phyloP scores from a whole-genome alignment of 352 stramenopile species.

The Pythium aristosporum region DNA sequence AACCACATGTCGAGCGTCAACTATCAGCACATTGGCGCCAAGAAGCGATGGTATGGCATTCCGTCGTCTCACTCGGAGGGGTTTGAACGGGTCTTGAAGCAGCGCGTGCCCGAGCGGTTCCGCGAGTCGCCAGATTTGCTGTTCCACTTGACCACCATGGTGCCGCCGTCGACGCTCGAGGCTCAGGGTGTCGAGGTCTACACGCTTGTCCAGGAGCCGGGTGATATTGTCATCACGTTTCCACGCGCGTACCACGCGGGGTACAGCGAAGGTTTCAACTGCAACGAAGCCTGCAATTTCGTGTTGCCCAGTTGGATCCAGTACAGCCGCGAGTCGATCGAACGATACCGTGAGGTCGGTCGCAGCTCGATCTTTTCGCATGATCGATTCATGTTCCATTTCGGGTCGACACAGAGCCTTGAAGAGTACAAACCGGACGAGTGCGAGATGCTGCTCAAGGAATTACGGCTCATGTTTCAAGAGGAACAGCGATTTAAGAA shows the following conservation, averaged over 20 bases:
- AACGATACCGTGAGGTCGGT: constrained; percentile 63
- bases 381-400: constrained; percentile 81
- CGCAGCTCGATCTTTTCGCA: constrained; percentile 80
- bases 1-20: constrained; percentile 99
- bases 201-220: constrained; percentile 78
- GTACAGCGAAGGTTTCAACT: constrained; percentile 96
- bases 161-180: constrained; percentile 51
- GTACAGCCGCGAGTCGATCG: constrained; percentile 64
- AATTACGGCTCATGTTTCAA: constrained; percentile 67
- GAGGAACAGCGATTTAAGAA: constrained; percentile 70
- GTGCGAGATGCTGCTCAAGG: constrained; percentile 65
- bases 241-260: constrained; percentile 96
- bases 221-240: constrained; percentile 98
- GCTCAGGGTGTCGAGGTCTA: constrained; percentile 55
- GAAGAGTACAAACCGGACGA: constrained; percentile 58
- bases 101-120: constrained; percentile 62
- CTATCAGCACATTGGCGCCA: constrained; percentile 95
- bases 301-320: constrained; percentile 84
- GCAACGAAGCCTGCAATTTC: constrained; percentile 90
- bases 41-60: constrained; percentile 96
- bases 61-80: constrained; percentile 48
- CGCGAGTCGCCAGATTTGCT: constrained; percentile 60
- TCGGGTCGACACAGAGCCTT: constrained; percentile 60
- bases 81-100: constrained; percentile 53
- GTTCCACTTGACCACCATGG: constrained; percentile 77